phyloP scores from a whole-genome alignment of 495 filamentous ascomycete species.

The Talaromyces wortmannii region DNA sequence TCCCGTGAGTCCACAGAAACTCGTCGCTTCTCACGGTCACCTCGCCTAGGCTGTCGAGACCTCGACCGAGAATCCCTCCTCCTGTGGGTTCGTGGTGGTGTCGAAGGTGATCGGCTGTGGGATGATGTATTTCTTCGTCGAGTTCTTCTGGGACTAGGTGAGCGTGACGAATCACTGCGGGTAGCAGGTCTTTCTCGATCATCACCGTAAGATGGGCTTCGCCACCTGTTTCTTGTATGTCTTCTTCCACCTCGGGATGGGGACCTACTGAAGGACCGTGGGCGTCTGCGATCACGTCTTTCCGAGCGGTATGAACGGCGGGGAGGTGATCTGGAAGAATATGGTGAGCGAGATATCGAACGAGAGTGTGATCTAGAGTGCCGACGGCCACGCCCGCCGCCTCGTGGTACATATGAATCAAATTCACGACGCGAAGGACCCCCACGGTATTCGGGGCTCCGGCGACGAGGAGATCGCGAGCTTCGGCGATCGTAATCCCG shows the following conservation, averaged over 20 bases:
- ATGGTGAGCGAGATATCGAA: conserved; percentile 28
- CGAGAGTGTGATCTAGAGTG: conserved; percentile 26
- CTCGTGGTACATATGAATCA: conserved; percentile 52
- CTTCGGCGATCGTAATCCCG: conserved; percentile 35
- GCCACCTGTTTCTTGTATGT: conserved; percentile 28
- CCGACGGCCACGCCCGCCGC: conserved; percentile 26
- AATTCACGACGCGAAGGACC: conserved; percentile 43
- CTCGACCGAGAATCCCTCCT: conserved; percentile 36
- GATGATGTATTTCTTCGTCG: conserved; percentile 35
- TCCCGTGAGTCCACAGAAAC: conserved; percentile 20
- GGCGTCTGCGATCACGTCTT: conserved; percentile 23
- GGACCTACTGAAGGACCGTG: conserved; percentile 29
- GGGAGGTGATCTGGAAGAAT: conserved; percentile 31
- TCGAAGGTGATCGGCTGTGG: conserved; percentile 37
- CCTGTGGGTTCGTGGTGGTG: conserved; percentile 20
- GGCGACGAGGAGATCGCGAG: conserved; percentile 58
- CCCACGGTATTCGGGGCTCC: conserved; percentile 47
- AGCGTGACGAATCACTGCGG: conserved; percentile 49
- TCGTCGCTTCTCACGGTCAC: conserved; percentile 30
- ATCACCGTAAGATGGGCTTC: conserved; percentile 40
- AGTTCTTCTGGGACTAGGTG: conserved; percentile 55
- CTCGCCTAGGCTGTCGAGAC: conserved; percentile 14
- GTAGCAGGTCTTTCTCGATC: conserved; percentile 42
- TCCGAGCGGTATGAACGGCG: conserved; percentile 26
- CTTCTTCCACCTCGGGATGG: conserved; percentile 28